Conservation (phyloP, 805 yeast species). For the Wickerhamiella galacta region DNA sequence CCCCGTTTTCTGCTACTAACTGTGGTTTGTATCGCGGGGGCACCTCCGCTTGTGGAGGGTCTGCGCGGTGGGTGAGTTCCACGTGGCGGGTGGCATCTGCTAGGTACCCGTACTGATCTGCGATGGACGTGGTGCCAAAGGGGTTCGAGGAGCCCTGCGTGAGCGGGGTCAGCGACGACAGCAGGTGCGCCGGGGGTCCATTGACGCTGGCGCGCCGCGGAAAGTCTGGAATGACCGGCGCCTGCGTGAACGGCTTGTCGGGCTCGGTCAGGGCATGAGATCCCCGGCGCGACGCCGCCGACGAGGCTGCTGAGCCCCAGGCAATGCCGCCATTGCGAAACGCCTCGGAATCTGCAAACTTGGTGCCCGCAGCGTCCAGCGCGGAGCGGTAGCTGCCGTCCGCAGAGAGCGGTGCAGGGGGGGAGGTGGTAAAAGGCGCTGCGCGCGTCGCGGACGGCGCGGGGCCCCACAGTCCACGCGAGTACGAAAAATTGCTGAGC, state of each 20-base stretch:
- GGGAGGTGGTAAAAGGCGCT: too few relatives aligned
- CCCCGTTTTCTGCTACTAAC: too few relatives aligned
- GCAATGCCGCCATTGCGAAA: conserved; percentile 15
- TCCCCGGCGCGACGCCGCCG: not conserved
- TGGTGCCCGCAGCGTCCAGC: conserved; percentile 3
- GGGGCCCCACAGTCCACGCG: too few relatives aligned
- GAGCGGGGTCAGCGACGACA: too few relatives aligned
- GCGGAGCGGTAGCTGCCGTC: not conserved
- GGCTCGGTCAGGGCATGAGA: not conserved
- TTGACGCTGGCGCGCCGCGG: not conserved
- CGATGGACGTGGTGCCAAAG: conserved; percentile 10
- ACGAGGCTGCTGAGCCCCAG: conserved; percentile 12
- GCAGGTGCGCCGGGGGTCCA: not conserved
- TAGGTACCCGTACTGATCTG: conserved; percentile 14
- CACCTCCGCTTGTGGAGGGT: too few relatives aligned
- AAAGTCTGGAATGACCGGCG: too few relatives aligned
- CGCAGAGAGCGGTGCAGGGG: too few relatives aligned
- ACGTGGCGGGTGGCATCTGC: conserved; percentile 16
- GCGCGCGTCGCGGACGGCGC: too few relatives aligned
- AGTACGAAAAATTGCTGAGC: too few relatives aligned
- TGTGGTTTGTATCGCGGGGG: too few relatives aligned
- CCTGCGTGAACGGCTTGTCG: too few relatives aligned
- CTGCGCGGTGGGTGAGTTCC: conserved; percentile 6
- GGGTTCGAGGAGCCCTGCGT: not conserved
- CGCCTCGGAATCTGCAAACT: conserved; percentile 10